Evolutionary conservation across 768 basidiomycete genomes (phyloP).

Genomic region (Boletus pseudopeckii): DNA sequence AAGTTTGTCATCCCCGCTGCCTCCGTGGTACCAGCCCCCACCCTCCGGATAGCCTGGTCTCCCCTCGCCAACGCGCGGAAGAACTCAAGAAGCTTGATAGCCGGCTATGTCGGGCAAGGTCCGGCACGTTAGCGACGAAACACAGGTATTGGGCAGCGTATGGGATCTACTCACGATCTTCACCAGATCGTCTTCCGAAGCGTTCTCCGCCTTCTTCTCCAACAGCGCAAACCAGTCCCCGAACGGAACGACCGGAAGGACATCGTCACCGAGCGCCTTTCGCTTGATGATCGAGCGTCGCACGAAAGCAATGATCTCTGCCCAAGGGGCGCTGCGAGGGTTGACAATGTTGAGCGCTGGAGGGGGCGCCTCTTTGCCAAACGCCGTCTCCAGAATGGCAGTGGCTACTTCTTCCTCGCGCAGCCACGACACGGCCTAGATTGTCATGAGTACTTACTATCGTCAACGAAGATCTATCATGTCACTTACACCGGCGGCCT

Average conservation of each 20-base stretch:
- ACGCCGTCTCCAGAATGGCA: slow-evolving; percentile 31
- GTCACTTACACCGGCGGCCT: slow-evolving; percentile 33
- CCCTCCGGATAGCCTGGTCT: slow-evolving; percentile 7
- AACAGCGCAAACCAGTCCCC: slow-evolving; percentile 34
- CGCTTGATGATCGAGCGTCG: slow-evolving; percentile 14
- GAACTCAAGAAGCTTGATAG: slow-evolving; percentile 34
- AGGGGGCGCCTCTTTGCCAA: slow-evolving; percentile 13
- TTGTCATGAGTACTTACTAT: not conserved
- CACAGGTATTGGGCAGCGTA: too few relatives aligned
- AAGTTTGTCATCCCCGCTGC: slow-evolving; percentile 22
- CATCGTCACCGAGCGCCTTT: not conserved
- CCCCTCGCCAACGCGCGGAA: slow-evolving; percentile 24
- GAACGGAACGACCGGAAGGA: slow-evolving; percentile 33
- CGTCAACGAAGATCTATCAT: too few relatives aligned
- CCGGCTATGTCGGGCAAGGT: slow-evolving; percentile 24
- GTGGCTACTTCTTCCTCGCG: slow-evolving; percentile 38
- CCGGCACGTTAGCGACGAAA: not conserved
- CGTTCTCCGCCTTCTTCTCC: slow-evolving; percentile 16
- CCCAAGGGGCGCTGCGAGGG: slow-evolving; percentile 36
- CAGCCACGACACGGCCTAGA: slow-evolving; percentile 41
- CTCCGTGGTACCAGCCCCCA: slow-evolving; percentile 1
- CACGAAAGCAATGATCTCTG: slow-evolving; percentile 26
- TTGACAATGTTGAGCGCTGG: slow-evolving; percentile 38
- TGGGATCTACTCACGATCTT: slow-evolving; percentile 29
- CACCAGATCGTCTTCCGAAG: slow-evolving; percentile 26